Evolutionary conservation across 441 rosid genomes (phyloP).

Genomic region (Metrosideros polymorpha): DNA sequence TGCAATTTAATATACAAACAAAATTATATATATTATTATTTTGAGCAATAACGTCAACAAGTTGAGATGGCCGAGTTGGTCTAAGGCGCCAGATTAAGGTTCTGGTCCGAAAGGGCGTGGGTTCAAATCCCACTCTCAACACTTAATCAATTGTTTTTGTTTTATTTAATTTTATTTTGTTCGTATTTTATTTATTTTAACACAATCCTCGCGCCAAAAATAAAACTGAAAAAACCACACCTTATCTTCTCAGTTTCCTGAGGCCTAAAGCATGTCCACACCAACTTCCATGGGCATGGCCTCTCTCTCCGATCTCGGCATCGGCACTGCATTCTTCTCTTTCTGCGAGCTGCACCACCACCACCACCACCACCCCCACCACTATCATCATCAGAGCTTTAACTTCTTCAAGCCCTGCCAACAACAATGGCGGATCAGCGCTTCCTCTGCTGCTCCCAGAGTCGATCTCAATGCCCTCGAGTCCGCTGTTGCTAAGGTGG

Average conservation of each 20-base stretch:
- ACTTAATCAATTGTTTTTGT: not conserved
- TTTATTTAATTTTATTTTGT: not conserved
- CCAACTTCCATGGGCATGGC: not conserved
- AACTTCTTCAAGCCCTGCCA: not conserved
- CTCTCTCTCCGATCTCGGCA: not conserved
- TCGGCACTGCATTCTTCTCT: not conserved
- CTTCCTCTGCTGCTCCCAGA: constrained; percentile 8
- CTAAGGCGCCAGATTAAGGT: constrained; percentile 14
- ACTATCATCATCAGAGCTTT: not conserved
- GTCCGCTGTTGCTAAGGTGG: constrained; percentile 45
- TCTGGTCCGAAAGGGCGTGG: constrained; percentile 18
- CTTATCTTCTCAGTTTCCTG: not conserved
- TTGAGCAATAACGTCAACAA: fast-evolving
- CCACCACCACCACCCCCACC: not conserved
- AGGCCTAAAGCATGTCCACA: not conserved
- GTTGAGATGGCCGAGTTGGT: constrained; percentile 5
- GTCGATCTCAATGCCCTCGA: constrained; percentile 40
- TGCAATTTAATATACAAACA: fast-evolving
- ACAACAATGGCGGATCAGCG: not conserved
- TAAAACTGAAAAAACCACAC: not conserved
- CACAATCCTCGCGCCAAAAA: not conserved
- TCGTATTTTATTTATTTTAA: not conserved
- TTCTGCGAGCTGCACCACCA: not conserved
- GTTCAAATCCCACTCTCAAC: constrained; percentile 15
- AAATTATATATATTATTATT: fast-evolving